A percentile compares a stretch with the other conserved stretches of the same genome.
Conservation (phyloP, 2,329 filamentous ascomycete species). For the Diaporthe amygdali region DNA sequence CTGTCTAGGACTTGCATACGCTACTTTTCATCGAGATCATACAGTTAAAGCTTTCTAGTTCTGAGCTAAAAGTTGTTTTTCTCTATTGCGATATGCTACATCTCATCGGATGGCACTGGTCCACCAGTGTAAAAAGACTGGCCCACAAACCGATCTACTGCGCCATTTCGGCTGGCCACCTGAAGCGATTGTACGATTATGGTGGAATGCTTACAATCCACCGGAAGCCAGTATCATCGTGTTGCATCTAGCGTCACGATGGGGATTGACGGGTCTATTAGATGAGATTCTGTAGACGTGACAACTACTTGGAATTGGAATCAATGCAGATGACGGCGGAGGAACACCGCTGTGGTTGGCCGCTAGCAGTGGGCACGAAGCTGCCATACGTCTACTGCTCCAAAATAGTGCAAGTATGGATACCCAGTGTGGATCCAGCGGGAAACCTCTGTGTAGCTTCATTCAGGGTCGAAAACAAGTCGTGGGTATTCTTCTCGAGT, state of each 20-base stretch:
- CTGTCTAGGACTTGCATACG: conserved; percentile 34
- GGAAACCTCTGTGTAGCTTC: not conserved
- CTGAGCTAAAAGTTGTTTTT: not conserved
- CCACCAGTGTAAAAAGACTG: not conserved
- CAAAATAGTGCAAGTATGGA: not conserved
- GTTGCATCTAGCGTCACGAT: not conserved
- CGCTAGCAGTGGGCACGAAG: not conserved
- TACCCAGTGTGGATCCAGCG: too few species aligned
- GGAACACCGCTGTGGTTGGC: not conserved
- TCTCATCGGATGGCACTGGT: conserved; percentile 26
- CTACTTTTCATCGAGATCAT: conserved; percentile 30
- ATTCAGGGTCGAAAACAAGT: not conserved
- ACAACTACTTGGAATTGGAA: not conserved
- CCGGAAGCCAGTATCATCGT: too few species aligned
- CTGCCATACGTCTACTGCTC: not conserved
- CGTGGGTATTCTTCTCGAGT: not conserved
- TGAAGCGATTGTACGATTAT: not conserved
- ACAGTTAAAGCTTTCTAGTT: not conserved
- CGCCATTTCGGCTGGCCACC: not conserved
- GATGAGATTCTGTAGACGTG: not conserved
- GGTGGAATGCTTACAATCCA: too few species aligned
- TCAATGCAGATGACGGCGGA: not conserved
- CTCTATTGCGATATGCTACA: conserved; percentile 28
- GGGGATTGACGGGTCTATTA: too few species aligned
- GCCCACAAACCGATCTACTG: not conserved